Percentiles rank a stretch among this genome's conserved stretches.
phyloP scores from a whole-genome alignment of 2,329 filamentous ascomycete genomes.

The Juglanconis oblonga region DNA sequence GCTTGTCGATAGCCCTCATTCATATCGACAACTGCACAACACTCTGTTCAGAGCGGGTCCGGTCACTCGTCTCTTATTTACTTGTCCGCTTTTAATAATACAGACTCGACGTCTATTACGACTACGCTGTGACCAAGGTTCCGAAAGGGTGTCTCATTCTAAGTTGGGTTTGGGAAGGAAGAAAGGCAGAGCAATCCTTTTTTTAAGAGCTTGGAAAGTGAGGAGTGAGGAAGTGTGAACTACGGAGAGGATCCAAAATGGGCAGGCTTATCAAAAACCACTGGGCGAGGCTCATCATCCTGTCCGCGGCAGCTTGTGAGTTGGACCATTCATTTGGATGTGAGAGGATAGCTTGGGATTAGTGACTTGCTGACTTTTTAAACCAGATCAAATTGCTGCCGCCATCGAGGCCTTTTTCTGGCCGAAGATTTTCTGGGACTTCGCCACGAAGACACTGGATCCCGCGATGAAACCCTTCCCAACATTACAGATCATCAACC shows the following conservation, averaged over 20 bases:
- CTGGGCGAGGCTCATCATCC: slow-evolving; percentile 90
- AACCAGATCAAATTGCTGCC: slow-evolving; percentile 78
- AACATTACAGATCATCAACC: slow-evolving; percentile 83
- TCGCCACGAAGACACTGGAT: slow-evolving; percentile 87
- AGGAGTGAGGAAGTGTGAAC: slow-evolving; percentile 9
- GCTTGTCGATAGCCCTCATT: slow-evolving; percentile 53
- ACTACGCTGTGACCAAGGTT: slow-evolving; percentile 18
- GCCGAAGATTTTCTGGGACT: slow-evolving; percentile 99
- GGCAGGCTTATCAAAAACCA: slow-evolving; percentile 99
- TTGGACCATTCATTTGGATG: slow-evolving; percentile 15
- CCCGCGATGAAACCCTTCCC: slow-evolving; percentile 83
- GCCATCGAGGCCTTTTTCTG: slow-evolving; percentile 90
- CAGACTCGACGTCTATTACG: slow-evolving; percentile 14
- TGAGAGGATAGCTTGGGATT: neutral
- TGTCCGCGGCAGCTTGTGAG: slow-evolving; percentile 77
- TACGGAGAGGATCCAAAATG: slow-evolving; percentile 54
- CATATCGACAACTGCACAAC: slow-evolving; percentile 38
- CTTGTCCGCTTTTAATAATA: slow-evolving; percentile 19
- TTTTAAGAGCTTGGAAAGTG: slow-evolving; percentile 21
- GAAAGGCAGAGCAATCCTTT: slow-evolving; percentile 8
- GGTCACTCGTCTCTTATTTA: slow-evolving; percentile 44
- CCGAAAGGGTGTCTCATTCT: slow-evolving; percentile 11
- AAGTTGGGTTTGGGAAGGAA: slow-evolving; percentile 19
- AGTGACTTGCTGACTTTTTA: neutral
- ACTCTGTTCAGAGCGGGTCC: slow-evolving; percentile 45